phyloP scores from a whole-genome alignment of 805 yeast genomes.

The Suhomyces sp. region DNA sequence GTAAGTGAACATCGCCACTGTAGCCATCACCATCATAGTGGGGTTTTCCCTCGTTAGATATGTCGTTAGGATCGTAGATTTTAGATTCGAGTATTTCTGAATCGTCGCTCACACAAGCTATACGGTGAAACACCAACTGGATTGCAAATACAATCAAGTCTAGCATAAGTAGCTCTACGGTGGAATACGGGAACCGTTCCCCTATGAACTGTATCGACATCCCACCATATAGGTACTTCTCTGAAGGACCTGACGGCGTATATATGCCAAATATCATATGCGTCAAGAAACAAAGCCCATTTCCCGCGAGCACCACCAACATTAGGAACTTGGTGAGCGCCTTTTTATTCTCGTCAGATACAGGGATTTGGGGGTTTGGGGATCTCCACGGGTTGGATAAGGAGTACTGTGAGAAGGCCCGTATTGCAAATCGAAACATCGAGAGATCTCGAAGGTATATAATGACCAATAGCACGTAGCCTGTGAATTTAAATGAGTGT shows the following conservation, averaged over 20 bases:
- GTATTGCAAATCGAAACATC: slow-evolving; percentile 23
- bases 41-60: slow-evolving; percentile 8
- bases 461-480: slow-evolving; percentile 34
- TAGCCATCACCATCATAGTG: slow-evolving; percentile 34
- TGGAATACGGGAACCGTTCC: slow-evolving; percentile 28
- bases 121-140: slow-evolving; percentile 31
- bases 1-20: slow-evolving; percentile 34
- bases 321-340: slow-evolving; percentile 28
- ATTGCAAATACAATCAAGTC: slow-evolving; percentile 24
- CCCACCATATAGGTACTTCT: slow-evolving; percentile 30
- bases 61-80: background rate
- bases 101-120: slow-evolving; percentile 33
- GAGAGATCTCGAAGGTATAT: slow-evolving; percentile 44
- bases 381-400: slow-evolving; percentile 28
- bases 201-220: slow-evolving; percentile 38
- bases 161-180: slow-evolving; percentile 22
- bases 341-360: slow-evolving; percentile 25
- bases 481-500: slow-evolving; percentile 30
- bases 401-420: slow-evolving; percentile 27
- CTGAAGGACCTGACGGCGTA: slow-evolving; percentile 10
- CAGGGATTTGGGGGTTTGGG: slow-evolving; percentile 3
- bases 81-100: slow-evolving; percentile 22
- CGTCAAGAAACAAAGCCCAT: slow-evolving; percentile 18
- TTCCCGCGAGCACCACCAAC: slow-evolving; percentile 19
- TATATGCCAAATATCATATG: slow-evolving; percentile 30